These are phyloP conservation scores for Phanerochaete carnosa DNA, from an alignment of 768 basidiomycete genomes.

Conservation along the genomic window DNA sequence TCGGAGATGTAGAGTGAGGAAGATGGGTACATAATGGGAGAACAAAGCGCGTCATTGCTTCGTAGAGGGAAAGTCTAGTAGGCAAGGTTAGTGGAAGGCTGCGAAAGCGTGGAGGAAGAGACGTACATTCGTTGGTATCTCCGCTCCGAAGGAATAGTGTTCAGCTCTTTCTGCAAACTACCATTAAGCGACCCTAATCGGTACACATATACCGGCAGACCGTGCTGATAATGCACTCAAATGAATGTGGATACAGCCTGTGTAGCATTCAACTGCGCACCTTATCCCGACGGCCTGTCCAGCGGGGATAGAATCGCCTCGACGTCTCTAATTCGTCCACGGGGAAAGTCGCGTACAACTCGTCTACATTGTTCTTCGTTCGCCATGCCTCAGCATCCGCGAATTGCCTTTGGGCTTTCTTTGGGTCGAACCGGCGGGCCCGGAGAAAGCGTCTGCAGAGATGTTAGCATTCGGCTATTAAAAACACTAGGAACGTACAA, in stretches of 20 bases:
- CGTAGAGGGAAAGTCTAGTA: constrained; percentile 59
- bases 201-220: constrained; percentile 76
- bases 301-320: constrained; percentile 70
- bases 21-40: constrained; percentile 61
- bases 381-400: constrained; percentile 67
- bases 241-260: background rate
- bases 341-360: constrained; percentile 60
- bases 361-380: constrained; percentile 53
- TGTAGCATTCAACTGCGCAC: constrained; percentile 29
- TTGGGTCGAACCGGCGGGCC: constrained; percentile 66
- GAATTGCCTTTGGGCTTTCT: constrained; percentile 70
- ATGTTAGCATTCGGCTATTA: background rate
- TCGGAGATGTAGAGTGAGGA: constrained; percentile 47
- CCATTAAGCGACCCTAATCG: constrained; percentile 56
- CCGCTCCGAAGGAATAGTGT: constrained; percentile 47
- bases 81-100: background rate
- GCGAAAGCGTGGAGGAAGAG: background rate
- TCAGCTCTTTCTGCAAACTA: constrained; percentile 56
- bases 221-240: constrained; percentile 38
- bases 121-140: constrained; percentile 72
- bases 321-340: constrained; percentile 56
- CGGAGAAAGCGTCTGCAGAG: constrained; percentile 73
- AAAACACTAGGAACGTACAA: background rate
- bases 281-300: constrained; percentile 79
- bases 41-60: constrained; percentile 62